Conservation (phyloP, 1,284 basidiomycete genomes). For the Trametes polyzona region DNA sequence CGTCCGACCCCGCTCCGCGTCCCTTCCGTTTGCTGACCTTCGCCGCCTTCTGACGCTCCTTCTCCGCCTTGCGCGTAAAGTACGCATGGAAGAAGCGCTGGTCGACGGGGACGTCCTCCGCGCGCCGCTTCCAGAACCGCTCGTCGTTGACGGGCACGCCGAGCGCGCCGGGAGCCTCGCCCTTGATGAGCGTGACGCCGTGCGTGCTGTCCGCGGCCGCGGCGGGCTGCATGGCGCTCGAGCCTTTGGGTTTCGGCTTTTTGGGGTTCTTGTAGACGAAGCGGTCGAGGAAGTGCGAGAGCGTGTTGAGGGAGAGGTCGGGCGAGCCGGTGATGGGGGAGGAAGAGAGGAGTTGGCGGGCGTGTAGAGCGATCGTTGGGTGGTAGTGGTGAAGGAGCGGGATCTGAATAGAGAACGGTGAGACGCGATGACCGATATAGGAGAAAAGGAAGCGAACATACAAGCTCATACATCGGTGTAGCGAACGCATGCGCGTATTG, state of each 20-base stretch:
- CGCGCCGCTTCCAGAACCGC: conserved; percentile 76
- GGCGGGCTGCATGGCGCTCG: conserved; percentile 98
- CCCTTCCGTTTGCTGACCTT: conserved; percentile 51
- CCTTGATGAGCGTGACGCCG: conserved; percentile 75
- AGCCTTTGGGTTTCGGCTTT: conserved; percentile 75
- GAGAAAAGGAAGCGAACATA: conserved; percentile 42
- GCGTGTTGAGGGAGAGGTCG: conserved; percentile 91
- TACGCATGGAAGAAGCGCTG: conserved; percentile 78
- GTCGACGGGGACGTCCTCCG: conserved; percentile 84
- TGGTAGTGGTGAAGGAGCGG: conserved; percentile 90
- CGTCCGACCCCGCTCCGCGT: conserved; percentile 34
- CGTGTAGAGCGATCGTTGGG: conserved; percentile 88
- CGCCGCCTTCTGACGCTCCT: conserved; percentile 50
- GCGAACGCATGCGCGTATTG: conserved; percentile 84
- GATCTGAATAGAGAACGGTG: conserved; percentile 54
- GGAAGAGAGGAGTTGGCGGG: conserved; percentile 77
- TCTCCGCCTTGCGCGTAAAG: conserved; percentile 65
- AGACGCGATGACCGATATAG: not conserved
- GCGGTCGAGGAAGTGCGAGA: conserved; percentile 64
- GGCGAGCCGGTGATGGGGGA: conserved; percentile 79
- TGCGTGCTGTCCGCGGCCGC: conserved; percentile 63
- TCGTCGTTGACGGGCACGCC: conserved; percentile 75
- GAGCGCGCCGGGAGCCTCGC: conserved; percentile 50
- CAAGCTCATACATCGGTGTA: conserved; percentile 90
- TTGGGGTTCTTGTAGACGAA: conserved; percentile 98